Evolutionary conservation across 2,329 filamentous ascomycete species (phyloP).

Genomic region (Neurospora sp.): DNA sequence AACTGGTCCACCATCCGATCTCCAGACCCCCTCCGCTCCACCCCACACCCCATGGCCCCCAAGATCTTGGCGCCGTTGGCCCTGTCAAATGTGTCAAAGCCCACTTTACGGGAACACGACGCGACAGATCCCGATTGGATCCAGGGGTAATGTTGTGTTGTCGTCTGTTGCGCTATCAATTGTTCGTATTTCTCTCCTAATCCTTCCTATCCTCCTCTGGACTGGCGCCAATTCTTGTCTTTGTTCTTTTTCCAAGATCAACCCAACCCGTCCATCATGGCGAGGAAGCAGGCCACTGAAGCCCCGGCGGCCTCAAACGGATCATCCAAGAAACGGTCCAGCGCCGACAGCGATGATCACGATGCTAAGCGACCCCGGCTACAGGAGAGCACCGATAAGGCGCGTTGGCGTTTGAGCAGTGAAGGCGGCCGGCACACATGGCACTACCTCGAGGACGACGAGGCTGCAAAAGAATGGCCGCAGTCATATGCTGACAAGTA

Average conservation of each 20-base stretch:
- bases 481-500: constrained; percentile 87
- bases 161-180: not conserved
- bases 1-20: not conserved
- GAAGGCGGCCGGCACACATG: constrained; percentile 83
- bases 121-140: not conserved
- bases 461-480: constrained; percentile 67
- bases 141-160: not conserved
- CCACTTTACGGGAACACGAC: not conserved
- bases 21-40: not conserved
- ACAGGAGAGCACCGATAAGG: constrained; percentile 60
- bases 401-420: constrained; percentile 75
- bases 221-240: not conserved
- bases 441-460: constrained; percentile 75
- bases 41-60: not conserved
- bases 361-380: constrained; percentile 36
- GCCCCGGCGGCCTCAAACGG: constrained; percentile 9
- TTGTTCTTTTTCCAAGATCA: not conserved
- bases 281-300: constrained; percentile 9
- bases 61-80: not conserved
- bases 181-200: not conserved
- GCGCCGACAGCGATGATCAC: constrained; percentile 26
- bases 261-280: constrained; percentile 8
- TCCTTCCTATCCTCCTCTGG: not conserved
- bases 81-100: not conserved
- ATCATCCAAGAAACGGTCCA: constrained; percentile 32